Evolutionary conservation across 1,284 basidiomycete genomes (phyloP).

Genomic region (Chondrostereum purpureum): DNA sequence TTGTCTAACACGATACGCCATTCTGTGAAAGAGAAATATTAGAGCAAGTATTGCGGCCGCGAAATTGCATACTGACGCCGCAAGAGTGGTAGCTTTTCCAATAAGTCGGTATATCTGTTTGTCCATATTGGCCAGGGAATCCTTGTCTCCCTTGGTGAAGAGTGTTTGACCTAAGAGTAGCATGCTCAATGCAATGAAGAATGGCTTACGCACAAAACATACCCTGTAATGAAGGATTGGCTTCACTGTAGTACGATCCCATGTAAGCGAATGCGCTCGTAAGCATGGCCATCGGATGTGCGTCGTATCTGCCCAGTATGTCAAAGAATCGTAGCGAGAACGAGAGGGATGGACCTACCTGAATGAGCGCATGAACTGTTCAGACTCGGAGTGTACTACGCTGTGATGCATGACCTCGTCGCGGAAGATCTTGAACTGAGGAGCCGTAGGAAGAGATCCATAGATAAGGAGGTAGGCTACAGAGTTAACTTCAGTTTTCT

Average conservation of each 20-base stretch:
- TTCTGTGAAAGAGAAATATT: slow-evolving; percentile 34
- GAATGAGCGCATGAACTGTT: slow-evolving; percentile 76
- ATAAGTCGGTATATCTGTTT: slow-evolving; percentile 85
- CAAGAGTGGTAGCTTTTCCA: slow-evolving; percentile 82
- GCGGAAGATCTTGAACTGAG: slow-evolving; percentile 59
- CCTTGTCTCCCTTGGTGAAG: slow-evolving; percentile 63
- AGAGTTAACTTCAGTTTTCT: not conserved
- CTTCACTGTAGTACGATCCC: slow-evolving; percentile 79
- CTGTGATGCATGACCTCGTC: slow-evolving; percentile 75
- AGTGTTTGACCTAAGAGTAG: slow-evolving; percentile 81
- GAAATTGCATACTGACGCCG: slow-evolving; percentile 48
- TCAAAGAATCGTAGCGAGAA: not conserved
- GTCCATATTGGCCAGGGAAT: slow-evolving; percentile 73
- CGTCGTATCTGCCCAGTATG: slow-evolving; percentile 57
- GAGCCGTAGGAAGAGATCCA: slow-evolving; percentile 67
- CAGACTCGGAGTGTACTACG: slow-evolving; percentile 72
- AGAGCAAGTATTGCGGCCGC: slow-evolving; percentile 3
- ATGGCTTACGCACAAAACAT: slow-evolving; percentile 9
- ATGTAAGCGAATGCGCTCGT: slow-evolving; percentile 81
- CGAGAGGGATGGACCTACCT: slow-evolving; percentile 36
- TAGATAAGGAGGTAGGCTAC: slow-evolving; percentile 80
- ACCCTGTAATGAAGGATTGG: slow-evolving; percentile 35
- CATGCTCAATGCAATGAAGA: slow-evolving; percentile 17
- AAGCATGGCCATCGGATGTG: slow-evolving; percentile 85
- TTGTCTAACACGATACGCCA: slow-evolving; percentile 86